Evolutionary conservation across 2,329 filamentous ascomycete genomes (phyloP).

Genomic region (Trichophaea hybrida): DNA sequence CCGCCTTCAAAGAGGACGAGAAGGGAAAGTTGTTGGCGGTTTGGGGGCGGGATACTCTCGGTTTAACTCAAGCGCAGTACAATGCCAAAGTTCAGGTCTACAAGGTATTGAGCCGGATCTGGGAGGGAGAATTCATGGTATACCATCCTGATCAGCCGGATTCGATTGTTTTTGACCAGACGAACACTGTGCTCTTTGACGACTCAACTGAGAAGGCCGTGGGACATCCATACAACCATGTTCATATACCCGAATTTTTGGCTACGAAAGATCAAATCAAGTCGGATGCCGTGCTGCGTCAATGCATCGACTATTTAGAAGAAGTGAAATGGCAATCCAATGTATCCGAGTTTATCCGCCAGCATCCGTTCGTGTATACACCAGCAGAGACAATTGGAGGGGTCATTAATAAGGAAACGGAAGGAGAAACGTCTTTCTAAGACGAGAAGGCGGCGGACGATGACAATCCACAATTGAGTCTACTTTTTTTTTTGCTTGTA

Average conservation of each 20-base stretch:
- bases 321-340: constrained; percentile 37
- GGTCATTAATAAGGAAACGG: neutral
- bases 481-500: neutral
- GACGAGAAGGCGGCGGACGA: neutral
- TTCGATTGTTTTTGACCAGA: constrained; percentile 50
- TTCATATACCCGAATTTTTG: constrained; percentile 65
- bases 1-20: constrained; percentile 46
- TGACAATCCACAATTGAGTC: neutral
- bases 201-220: constrained; percentile 68
- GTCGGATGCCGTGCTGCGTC: constrained; percentile 34
- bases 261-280: constrained; percentile 28
- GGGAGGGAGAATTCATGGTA: constrained; percentile 39
- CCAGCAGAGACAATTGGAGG: neutral
- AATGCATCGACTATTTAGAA: constrained; percentile 42
- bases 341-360: constrained; percentile 31
- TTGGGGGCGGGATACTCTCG: constrained; percentile 68
- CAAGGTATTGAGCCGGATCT: constrained; percentile 64
- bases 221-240: constrained; percentile 68
- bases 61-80: constrained; percentile 51
- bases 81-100: constrained; percentile 65
- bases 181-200: constrained; percentile 80
- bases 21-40: constrained; percentile 46
- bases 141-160: constrained; percentile 33
- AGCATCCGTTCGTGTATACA: constrained; percentile 2
- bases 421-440: neutral